Evolutionary conservation across 1,284 basidiomycete genomes (phyloP), one percentile per base, ranked within the genome.

Genomic region (Puccinia polysora): DNA sequence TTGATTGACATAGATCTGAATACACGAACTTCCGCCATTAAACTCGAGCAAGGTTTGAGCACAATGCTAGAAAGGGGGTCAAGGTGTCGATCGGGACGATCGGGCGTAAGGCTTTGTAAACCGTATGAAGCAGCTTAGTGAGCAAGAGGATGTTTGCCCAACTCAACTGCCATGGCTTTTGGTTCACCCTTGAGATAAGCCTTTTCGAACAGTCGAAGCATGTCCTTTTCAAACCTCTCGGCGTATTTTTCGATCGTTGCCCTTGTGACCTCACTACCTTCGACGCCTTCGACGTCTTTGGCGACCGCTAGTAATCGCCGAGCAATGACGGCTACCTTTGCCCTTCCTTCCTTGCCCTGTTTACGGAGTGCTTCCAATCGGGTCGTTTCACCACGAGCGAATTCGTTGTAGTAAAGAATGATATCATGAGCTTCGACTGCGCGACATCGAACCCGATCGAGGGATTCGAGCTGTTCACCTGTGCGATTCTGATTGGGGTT

Each of bases 1-100:
- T 80, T 98, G 96, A 78, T 98, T 99, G 74, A 99, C 96, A 78
- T 98, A 99, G 34, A 98, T 91, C 81, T 97, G 94, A 4, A 98
- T 90, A 78, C 95, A 98, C 4, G 91, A 94, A 45, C 89, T 85
- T 10, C 96, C 96, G 2, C 96, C 96, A 77, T 99, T 99, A 83
- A 99, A 99, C 78, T 97, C 95, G 53, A 97, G 86, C 3, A 99
- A 82, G 1, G 93, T 96, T 81, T 94, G 90, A 1, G 96, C 95
- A 78, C 95, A 97, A 79, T 98, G 96, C 90, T 96, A 75, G 6
- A 36, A 23, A 25, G 38, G 58, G 38, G 10, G 38, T n/a, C 2
- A 73, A 20, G 18, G 36, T n/a, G 12, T n/a, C 69, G 45, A 34
- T 12, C 64, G 68, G 20, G 56, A 25, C 38, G 25, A n/a, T n/a